Conservation (phyloP, 192 early-diverging fungal species). For the Coemansia brasiliensis region DNA sequence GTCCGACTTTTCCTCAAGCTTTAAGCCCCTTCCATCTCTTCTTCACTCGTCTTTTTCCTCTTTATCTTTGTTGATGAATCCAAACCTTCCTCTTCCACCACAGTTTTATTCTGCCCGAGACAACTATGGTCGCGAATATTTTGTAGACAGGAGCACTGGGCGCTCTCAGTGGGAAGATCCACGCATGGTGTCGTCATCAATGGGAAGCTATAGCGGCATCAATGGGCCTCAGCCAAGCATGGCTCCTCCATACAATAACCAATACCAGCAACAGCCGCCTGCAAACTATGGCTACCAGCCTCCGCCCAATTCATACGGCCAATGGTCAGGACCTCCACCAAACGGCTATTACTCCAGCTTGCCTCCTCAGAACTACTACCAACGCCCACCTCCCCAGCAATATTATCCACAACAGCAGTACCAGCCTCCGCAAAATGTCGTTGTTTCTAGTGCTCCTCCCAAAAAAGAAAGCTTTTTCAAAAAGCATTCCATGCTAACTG, state of each 20-base stretch:
- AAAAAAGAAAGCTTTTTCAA: slow-evolving; percentile 28
- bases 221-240: not conserved
- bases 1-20: not conserved
- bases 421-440: slow-evolving; percentile 5
- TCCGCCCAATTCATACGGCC: not conserved
- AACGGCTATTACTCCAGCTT: not conserved
- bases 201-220: not conserved
- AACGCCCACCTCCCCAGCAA: slow-evolving; percentile 19
- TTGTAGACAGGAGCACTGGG: slow-evolving; percentile 28
- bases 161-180: slow-evolving; percentile 31
- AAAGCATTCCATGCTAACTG: slow-evolving; percentile 28
- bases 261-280: slow-evolving; percentile 3
- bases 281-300: too few relatives aligned
- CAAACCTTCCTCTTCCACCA: slow-evolving; percentile 24
- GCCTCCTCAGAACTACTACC: slow-evolving; percentile 13
- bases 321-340: slow-evolving; percentile 1
- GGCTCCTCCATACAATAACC: not conserved
- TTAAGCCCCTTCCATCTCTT: not conserved
- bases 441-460: not conserved
- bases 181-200: slow-evolving; percentile 11
- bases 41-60: not conserved
- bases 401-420: slow-evolving; percentile 18
- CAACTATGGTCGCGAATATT: slow-evolving; percentile 18
- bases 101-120: slow-evolving; percentile 26
- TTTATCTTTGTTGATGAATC: not conserved